These are phyloP conservation scores for Triglochin maritima DNA, from an alignment of 106 monocot species.

Conservation along the genomic window DNA sequence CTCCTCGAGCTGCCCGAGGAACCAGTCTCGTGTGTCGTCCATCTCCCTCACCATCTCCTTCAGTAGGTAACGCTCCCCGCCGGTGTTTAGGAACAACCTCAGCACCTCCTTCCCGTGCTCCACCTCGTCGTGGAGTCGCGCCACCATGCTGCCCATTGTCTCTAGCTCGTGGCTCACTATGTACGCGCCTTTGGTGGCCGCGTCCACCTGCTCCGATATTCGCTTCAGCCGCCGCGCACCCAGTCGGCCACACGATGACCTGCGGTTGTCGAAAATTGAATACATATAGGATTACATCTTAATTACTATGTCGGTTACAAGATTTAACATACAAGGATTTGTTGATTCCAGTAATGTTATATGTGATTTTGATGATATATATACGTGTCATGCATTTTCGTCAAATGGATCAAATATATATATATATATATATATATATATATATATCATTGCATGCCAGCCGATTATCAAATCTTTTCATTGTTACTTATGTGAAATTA, in stretches of 20 bases:
- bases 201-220: constrained; percentile 37
- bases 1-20: constrained; percentile 56
- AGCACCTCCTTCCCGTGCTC: constrained; percentile 60
- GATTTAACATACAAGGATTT: too few species aligned
- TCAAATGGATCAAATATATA: too few species aligned
- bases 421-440: too few species aligned
- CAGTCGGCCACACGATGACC: not conserved
- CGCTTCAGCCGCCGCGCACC: constrained; percentile 6
- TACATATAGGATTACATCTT: too few species aligned
- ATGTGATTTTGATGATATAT: too few species aligned
- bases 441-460: too few species aligned
- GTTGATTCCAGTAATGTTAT: too few species aligned
- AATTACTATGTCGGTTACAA: too few species aligned
- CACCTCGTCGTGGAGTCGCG: constrained; percentile 70
- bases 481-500: too few species aligned
- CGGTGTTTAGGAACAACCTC: constrained; percentile 36
- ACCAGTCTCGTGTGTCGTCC: constrained; percentile 19
- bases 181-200: constrained; percentile 73
- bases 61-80: constrained; percentile 18
- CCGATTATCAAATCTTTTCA: too few species aligned
- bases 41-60: constrained; percentile 36
- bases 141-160: constrained; percentile 68
- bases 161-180: constrained; percentile 69
- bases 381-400: too few species aligned
- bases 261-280: not conserved